These are phyloP conservation scores for Mycena galopus DNA, from an alignment of 768 basidiomycete genomes.

Conservation along the genomic window DNA sequence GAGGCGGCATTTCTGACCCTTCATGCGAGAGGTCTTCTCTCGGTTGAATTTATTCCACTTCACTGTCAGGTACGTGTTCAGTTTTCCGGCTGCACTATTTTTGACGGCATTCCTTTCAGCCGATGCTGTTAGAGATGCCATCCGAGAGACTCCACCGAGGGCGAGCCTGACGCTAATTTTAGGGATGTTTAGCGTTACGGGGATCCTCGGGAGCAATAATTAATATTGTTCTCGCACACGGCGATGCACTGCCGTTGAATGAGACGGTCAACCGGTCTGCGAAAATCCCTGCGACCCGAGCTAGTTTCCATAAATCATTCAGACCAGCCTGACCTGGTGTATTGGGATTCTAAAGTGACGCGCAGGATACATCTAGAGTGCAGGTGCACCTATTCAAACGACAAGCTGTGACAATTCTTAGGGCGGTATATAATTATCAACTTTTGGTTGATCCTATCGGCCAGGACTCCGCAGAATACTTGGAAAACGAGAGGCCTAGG, in stretches of 20 bases:
- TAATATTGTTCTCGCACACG: conserved; percentile 8
- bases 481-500: conserved; percentile 11
- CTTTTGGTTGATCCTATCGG: conserved; percentile 16
- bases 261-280: conserved; percentile 9
- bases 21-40: conserved; percentile 1
- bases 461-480: conserved; percentile 12
- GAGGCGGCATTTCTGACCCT: conserved; percentile 1
- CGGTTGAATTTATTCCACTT: conserved; percentile 2
- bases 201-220: conserved; percentile 9
- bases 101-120: not conserved
- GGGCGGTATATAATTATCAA: conserved; percentile 12
- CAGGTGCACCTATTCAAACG: conserved; percentile 20
- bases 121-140: conserved; percentile 10
- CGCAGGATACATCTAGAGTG: conserved; percentile 19
- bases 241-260: conserved; percentile 13
- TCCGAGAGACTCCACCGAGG: conserved; percentile 7
- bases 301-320: conserved; percentile 17
- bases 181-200: conserved; percentile 4
- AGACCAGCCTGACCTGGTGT: conserved; percentile 18
- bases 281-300: conserved; percentile 16
- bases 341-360: conserved; percentile 18
- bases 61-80: conserved; percentile 6
- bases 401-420: conserved; percentile 19
- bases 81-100: conserved; percentile 3
- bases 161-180: conserved; percentile 7